Evolutionary conservation across 768 basidiomycete genomes (phyloP).

Genomic region (Leucogyrophana mollusca): DNA sequence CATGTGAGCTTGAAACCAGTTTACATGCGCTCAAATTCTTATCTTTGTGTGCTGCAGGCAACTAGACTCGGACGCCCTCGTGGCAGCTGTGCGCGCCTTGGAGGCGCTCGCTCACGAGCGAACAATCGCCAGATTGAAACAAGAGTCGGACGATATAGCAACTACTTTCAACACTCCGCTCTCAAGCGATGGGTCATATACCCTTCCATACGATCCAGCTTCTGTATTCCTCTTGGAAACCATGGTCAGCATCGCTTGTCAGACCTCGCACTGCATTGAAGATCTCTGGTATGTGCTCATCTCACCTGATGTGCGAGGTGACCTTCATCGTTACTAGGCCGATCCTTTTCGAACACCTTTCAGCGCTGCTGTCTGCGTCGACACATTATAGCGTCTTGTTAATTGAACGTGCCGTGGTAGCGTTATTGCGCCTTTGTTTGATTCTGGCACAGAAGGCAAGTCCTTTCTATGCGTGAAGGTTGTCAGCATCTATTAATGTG

Average conservation of each 20-base stretch:
- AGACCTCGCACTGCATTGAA: conserved; percentile 74
- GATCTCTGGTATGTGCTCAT: conserved; percentile 74
- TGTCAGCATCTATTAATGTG: conserved; percentile 3
- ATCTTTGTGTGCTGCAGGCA: conserved; percentile 43
- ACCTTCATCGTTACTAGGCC: conserved; percentile 60
- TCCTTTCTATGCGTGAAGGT: conserved; percentile 1
- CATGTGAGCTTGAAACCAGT: conserved; percentile 60
- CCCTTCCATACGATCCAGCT: conserved; percentile 91
- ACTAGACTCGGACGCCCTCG: conserved; percentile 74
- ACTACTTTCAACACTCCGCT: conserved; percentile 31
- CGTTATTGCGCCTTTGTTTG: conserved; percentile 78
- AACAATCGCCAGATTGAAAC: conserved; percentile 75
- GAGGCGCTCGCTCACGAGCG: conserved; percentile 89
- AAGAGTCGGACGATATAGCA: conserved; percentile 60
- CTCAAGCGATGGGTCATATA: conserved; percentile 43
- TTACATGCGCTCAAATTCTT: not conserved
- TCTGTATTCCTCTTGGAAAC: conserved; percentile 93
- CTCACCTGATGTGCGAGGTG: not conserved
- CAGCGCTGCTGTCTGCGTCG: conserved; percentile 72
- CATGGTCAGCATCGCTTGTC: conserved; percentile 86
- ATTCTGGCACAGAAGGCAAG: conserved; percentile 78
- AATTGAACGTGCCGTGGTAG: conserved; percentile 92
- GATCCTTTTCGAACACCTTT: conserved; percentile 90
- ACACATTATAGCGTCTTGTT: conserved; percentile 85
- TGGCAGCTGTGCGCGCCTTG: conserved; percentile 82